Evolutionary conservation across 495 filamentous ascomycete species (phyloP), one percentile per base, ranked within the genome.

Genomic region (Alectoria sarmentosa): DNA sequence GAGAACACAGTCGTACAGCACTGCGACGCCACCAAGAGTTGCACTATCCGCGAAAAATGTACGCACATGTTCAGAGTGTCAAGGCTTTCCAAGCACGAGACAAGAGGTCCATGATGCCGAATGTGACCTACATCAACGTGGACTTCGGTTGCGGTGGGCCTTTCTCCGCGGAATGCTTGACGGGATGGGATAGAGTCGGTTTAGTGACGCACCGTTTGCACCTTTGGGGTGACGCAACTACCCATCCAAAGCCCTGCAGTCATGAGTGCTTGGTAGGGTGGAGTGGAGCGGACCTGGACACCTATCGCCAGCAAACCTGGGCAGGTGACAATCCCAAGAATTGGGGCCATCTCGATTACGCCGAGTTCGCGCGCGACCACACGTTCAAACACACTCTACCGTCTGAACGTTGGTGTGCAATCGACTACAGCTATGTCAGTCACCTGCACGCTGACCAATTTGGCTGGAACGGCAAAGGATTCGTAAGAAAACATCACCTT

Each of bases 91-190:
- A 55, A 55, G 6, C 28, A 21, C 52, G 52, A 9, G 15, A 34
- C 30, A 21, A 2, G 28, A 34, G 17, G 8, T 17, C 11, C 30
- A 19, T 21, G 52, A 10, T 10, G 15, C 52, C 52, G 10, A 55
- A 55, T 21, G 52, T 55, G 30, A 34, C 5, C 34, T 55, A 55
- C 30, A 19, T 1, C 52, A 8, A 55, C 28, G 52, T 55, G 52
- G 21, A 55, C 30, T 55, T 55, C 30, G 52, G 52, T 34, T 55
- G 52, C 17, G 52, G 52, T 15, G 52, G 52, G 30, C 52, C 52
- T 55, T 55, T 55, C 30, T 55, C 52, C 30, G 28, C 28, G 23
- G 52, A 55, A 21, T 55, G 52, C 30, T 34, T 55, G 17, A 55
- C 26, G 8, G 52, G 52, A 19, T 55, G 52, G 52, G 26, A 21